Conservation (phyloP, 345 rosid species). For the Eucalyptus microcorys region DNA sequence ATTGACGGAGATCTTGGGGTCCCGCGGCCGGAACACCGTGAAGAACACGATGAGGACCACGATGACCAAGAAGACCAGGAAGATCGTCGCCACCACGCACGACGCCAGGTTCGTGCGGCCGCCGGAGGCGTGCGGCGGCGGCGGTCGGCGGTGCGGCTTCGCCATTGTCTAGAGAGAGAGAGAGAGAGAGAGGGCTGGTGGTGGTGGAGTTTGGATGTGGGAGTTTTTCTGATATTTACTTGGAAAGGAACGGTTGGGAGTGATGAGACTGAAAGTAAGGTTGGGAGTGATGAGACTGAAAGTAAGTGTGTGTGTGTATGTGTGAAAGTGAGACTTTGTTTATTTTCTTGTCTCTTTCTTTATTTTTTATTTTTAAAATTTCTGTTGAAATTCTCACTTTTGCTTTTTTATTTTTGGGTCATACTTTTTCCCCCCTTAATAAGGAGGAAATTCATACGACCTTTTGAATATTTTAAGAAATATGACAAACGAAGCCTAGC, state of each 20-base stretch:
- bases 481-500: neutral
- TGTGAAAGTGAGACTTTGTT: neutral
- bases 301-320: neutral
- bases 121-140: conserved; percentile 13
- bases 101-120: conserved; percentile 86
- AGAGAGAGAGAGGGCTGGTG: neutral
- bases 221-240: neutral
- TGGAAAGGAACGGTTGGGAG: neutral
- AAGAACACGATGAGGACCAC: conserved; percentile 71
- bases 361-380: neutral
- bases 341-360: neutral
- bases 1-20: conserved; percentile 79
- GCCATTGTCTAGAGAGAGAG: neutral
- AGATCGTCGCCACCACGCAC: conserved; percentile 79
- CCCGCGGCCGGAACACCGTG: conserved; percentile 84
- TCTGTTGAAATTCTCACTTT: neutral
- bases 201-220: neutral
- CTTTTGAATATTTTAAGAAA: neutral
- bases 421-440: neutral
- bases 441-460: neutral
- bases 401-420: neutral
- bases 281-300: neutral
- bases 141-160: neutral
- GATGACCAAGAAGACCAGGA: conserved; percentile 59
- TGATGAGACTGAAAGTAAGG: neutral